Base-by-base conservation (phyloP, 2,329 filamentous ascomycete genomes). In the Hypomyces perniciosus region DNA sequence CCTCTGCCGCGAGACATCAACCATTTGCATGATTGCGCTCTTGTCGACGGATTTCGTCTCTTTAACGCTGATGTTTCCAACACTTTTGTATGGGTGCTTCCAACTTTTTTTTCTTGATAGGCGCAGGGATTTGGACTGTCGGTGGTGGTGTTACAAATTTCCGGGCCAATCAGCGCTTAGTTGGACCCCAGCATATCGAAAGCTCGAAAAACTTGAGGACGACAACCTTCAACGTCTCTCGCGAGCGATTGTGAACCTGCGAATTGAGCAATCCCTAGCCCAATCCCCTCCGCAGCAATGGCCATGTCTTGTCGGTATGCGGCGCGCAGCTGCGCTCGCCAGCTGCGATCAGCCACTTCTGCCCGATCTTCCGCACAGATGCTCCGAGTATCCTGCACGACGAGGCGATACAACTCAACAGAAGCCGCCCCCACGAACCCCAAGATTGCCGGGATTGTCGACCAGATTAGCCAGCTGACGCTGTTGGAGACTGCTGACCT, bases 401-500 rank as follows among this genome's bases (percentile, higher is more conserved):
- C 82, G 67, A 83, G 87, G 74, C 84, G 93, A 81, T 91, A 89
- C 86, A 88, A 93, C 72, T 92, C 90, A 56, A 91, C 90, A 62
- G 87, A 91, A 63, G 83, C 82, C 41, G 60, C 76, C 51, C 69
- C 80, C 62, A 72, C 76, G 56, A 95, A 88, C 74, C 90, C 93
- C 57, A 99, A 99, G 81, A 96, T 99, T 64, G 73, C 85, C 62
- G 83, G 81, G 54, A 99, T 99, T 66, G 93, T 99, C 65, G 91
- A 99, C 70, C 91, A 99, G 74, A 99, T 99, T 72, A 95, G 92
- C 74, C 85, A 93, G 81, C 86, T 99, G 81, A 99, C 91, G 41
- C 80, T 99, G 53, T 76, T 99, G 64, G 95, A 99, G 81, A 99
- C 93, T 37, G 92, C 95, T 52, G 93, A 97, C 69, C 79, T 99